A percentile compares a stretch with the other conserved stretches of the same genome.
Conservation (phyloP, 2,329 filamentous ascomycete genomes). For the Nothophoma quercina region DNA sequence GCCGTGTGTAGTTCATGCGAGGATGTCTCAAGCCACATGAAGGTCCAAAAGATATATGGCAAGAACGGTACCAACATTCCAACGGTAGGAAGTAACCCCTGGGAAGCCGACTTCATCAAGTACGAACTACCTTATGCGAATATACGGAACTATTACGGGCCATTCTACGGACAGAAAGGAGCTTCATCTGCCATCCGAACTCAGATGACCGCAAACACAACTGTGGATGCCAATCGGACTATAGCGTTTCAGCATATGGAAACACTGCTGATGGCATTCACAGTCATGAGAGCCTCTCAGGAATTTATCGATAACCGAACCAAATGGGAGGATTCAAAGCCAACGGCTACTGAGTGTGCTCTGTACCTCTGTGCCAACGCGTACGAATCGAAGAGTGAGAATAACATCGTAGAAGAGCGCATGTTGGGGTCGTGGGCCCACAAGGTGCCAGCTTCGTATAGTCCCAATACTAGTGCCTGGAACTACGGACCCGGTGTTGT, state of each 20-base stretch:
- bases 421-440: constrained; percentile 7
- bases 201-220: constrained; percentile 5
- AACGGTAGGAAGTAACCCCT: not conserved
- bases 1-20: constrained; percentile 18
- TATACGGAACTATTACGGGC: not conserved
- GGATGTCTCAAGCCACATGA: constrained; percentile 5
- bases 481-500: not conserved
- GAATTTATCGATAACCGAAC: constrained; percentile 3
- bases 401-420: not conserved
- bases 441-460: constrained; percentile 9
- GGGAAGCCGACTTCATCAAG: not conserved
- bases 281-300: constrained; percentile 5
- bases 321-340: constrained; percentile 7
- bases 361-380: constrained; percentile 21
- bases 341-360: constrained; percentile 20
- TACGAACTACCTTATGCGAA: constrained; percentile 1
- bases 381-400: constrained; percentile 10
- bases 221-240: not conserved
- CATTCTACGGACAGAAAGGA: not conserved
- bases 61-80: not conserved
- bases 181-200: not conserved
- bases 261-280: constrained; percentile 5
- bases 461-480: not conserved
- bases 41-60: not conserved
- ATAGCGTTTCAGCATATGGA: constrained; percentile 1